A percentile compares a stretch with the other conserved stretches of the same genome.
phyloP scores from a whole-genome alignment of 2,329 filamentous ascomycete genomes.

The Fusarium annulatum region DNA sequence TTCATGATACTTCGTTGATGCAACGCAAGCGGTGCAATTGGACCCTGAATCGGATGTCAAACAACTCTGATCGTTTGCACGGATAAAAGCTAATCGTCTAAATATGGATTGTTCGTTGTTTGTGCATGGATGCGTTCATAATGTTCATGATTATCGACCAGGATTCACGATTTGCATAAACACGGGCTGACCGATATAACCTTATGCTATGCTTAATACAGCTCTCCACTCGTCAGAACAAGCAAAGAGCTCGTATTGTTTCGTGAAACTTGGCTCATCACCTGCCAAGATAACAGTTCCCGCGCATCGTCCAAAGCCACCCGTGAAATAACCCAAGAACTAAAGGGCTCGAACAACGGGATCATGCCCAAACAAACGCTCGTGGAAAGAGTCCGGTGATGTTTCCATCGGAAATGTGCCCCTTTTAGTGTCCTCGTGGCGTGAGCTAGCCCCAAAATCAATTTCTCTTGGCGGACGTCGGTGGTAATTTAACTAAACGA shows the following conservation, averaged over 20 bases:
- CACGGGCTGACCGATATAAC: not conserved
- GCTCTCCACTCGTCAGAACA: slow-evolving; percentile 1
- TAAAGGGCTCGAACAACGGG: slow-evolving; percentile 9
- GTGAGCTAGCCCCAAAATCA: slow-evolving; percentile 39
- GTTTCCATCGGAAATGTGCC: slow-evolving; percentile 18
- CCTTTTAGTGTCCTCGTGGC: slow-evolving; percentile 38
- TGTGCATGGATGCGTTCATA: not conserved
- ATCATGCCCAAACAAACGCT: slow-evolving; percentile 19
- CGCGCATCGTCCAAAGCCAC: slow-evolving; percentile 6
- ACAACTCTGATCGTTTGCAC: not conserved
- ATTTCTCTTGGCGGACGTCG: slow-evolving; percentile 26
- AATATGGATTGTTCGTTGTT: not conserved
- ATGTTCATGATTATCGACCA: slow-evolving; percentile 7
- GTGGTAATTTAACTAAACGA: slow-evolving; percentile 23
- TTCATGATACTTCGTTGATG: not conserved
- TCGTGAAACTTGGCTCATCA: not conserved
- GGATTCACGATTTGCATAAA: slow-evolving; percentile 18
- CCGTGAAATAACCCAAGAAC: not conserved
- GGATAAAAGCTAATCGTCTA: not conserved
- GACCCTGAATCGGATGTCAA: not conserved
- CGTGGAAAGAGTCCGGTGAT: not conserved
- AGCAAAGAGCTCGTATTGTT: not conserved
- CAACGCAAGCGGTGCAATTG: not conserved
- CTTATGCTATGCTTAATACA: slow-evolving; percentile 12
- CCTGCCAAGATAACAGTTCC: not conserved